Conservation (phyloP, 1,139 yeast genomes). For the Candida smagusa region DNA sequence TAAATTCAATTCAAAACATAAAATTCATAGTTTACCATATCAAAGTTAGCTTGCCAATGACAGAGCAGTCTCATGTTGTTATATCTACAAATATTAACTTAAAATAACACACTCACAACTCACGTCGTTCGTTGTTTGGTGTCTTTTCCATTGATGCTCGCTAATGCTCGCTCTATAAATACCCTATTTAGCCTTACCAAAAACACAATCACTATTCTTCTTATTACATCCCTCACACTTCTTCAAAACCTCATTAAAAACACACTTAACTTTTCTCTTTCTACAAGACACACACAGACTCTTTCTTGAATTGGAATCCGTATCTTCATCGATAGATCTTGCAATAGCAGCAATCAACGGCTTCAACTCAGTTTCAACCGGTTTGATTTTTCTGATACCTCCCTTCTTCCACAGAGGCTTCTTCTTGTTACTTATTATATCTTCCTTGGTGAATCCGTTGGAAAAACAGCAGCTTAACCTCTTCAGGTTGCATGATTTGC, state of each 20-base stretch:
- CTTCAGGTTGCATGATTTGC: constrained; percentile 48
- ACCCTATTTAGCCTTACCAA: constrained; percentile 15
- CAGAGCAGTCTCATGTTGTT: too few species aligned
- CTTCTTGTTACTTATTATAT: constrained; percentile 32
- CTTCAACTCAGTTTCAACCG: neutral
- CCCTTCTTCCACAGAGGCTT: constrained; percentile 10
- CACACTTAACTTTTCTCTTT: constrained; percentile 39
- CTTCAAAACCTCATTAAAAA: constrained; percentile 23
- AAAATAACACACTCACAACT: too few species aligned
- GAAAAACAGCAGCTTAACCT: constrained; percentile 48
- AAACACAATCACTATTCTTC: constrained; percentile 33
- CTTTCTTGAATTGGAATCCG: constrained; percentile 17
- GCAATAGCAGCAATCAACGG: constrained; percentile 9
- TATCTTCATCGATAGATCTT: constrained; percentile 7
- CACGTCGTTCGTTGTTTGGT: too few species aligned
- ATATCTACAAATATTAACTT: too few species aligned
- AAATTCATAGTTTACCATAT: too few species aligned
- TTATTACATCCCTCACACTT: constrained; percentile 39
- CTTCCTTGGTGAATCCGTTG: constrained; percentile 60
- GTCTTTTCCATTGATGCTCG: too few species aligned
- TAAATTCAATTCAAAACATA: too few species aligned
- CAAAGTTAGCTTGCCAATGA: too few species aligned
- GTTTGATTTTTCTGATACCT: constrained; percentile 3
- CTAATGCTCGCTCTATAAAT: too few species aligned
- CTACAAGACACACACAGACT: constrained; percentile 37